A percentile compares a stretch with the other conserved stretches of the same genome.
phyloP scores from a whole-genome alignment of 2,329 filamentous ascomycete genomes.

The Kalmusia sp. region DNA sequence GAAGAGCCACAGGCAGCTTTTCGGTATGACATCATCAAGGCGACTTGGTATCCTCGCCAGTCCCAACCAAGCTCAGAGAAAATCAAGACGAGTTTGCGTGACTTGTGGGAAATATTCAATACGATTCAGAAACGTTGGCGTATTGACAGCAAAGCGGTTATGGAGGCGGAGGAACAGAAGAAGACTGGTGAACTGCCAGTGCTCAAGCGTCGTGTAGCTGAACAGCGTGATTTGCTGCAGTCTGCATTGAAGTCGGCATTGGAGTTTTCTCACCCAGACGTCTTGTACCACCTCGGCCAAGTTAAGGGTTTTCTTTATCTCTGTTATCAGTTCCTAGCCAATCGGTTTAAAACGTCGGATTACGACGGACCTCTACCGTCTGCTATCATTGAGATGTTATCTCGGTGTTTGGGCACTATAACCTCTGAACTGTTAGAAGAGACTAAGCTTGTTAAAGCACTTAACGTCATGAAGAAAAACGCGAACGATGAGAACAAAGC shows the following conservation, averaged over 20 bases:
- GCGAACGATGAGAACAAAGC: slow-evolving; percentile 70
- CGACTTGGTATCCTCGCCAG: slow-evolving; percentile 65
- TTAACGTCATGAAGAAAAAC: slow-evolving; percentile 68
- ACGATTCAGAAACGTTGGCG: slow-evolving; percentile 69
- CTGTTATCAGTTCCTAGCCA: slow-evolving; percentile 58
- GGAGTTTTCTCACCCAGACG: slow-evolving; percentile 55
- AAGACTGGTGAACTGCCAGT: slow-evolving; percentile 60
- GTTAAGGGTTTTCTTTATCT: slow-evolving; percentile 52
- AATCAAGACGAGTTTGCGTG: slow-evolving; percentile 61
- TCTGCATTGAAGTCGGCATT: slow-evolving; percentile 55
- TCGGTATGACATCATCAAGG: slow-evolving; percentile 66
- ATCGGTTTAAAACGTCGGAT: slow-evolving; percentile 55
- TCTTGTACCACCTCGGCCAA: slow-evolving; percentile 50
- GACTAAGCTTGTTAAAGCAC: slow-evolving; percentile 70
- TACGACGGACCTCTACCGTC: slow-evolving; percentile 51
- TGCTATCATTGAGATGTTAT: slow-evolving; percentile 61
- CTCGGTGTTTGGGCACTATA: slow-evolving; percentile 65
- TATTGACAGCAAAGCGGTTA: slow-evolving; percentile 61
- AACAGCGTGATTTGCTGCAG: slow-evolving; percentile 65
- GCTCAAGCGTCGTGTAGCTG: slow-evolving; percentile 63
- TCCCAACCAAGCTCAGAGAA: slow-evolving; percentile 57
- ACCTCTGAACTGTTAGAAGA: slow-evolving; percentile 66
- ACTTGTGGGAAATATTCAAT: slow-evolving; percentile 67
- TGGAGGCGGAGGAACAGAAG: slow-evolving; percentile 65
- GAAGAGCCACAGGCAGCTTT: slow-evolving; percentile 60